Evolutionary conservation across 495 filamentous ascomycete species (phyloP).

Genomic region (Durotheca rogersii): DNA sequence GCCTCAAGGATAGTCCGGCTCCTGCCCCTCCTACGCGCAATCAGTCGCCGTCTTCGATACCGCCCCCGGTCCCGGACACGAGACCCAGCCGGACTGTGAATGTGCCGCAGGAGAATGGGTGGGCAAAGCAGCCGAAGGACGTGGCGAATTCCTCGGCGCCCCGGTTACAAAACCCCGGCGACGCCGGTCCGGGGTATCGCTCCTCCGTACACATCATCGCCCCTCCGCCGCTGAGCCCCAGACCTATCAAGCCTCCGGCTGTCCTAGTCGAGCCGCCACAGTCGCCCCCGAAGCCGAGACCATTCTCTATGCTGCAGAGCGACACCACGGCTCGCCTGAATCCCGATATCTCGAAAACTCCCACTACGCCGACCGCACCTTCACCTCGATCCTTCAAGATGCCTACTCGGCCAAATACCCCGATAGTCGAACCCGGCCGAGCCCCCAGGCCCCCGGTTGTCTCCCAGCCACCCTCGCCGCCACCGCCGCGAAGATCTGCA

Average conservation of each 20-base stretch:
- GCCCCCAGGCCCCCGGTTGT: constrained; percentile 45
- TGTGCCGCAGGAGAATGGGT: constrained; percentile 23
- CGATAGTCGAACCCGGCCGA: constrained; percentile 44
- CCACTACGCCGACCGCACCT: constrained; percentile 50
- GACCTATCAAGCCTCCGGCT: constrained; percentile 61
- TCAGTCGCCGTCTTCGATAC: constrained; percentile 46
- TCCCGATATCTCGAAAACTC: constrained; percentile 49
- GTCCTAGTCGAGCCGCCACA: constrained; percentile 72
- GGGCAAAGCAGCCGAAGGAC: constrained; percentile 31
- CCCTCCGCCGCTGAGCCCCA: constrained; percentile 47
- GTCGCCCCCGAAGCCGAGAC: constrained; percentile 62
- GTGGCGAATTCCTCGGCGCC: constrained; percentile 23
- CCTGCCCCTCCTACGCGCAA: constrained; percentile 34
- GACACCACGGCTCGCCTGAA: constrained; percentile 45
- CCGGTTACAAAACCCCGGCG: constrained; percentile 24
- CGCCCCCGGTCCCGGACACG: constrained; percentile 54
- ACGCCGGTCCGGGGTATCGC: constrained; percentile 2
- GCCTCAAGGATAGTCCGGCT: constrained; percentile 40
- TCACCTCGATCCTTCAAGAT: constrained; percentile 54
- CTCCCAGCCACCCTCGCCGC: constrained; percentile 53
- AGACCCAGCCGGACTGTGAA: constrained; percentile 43
- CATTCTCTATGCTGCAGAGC: constrained; percentile 38
- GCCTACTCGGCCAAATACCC: constrained; percentile 54
- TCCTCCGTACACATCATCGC: constrained; percentile 35
- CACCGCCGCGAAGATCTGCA: constrained; percentile 54